Conservation (phyloP, 1,284 basidiomycete genomes). For the Apiotrichum sp. region DNA sequence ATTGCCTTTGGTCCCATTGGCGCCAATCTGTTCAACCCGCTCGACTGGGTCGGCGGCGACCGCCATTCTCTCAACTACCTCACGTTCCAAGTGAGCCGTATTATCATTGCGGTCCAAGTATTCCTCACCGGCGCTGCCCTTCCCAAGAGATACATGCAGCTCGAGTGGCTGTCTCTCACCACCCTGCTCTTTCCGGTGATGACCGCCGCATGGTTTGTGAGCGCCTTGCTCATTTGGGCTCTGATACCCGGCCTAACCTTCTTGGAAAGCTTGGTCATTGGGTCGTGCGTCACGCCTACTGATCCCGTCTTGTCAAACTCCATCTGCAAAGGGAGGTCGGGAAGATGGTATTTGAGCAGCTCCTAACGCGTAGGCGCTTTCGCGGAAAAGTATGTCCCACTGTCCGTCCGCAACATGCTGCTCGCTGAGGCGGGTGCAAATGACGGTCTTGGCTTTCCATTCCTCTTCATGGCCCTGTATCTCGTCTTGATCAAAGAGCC, state of each 20-base stretch:
- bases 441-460: constrained; percentile 90
- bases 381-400: constrained; percentile 42
- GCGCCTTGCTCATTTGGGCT: constrained; percentile 74
- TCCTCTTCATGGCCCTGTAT: constrained; percentile 85
- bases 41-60: constrained; percentile 18
- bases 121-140: constrained; percentile 93
- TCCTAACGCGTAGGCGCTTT: constrained; percentile 30
- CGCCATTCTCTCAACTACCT: constrained; percentile 31
- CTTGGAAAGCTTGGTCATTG: constrained; percentile 76
- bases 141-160: constrained; percentile 75
- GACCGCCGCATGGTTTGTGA: constrained; percentile 76
- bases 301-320: constrained; percentile 83
- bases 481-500: constrained; percentile 60
- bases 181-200: constrained; percentile 82
- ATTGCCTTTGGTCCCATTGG: constrained; percentile 62
- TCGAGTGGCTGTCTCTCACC: constrained; percentile 77
- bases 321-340: constrained; percentile 40
- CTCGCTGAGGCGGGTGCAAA: constrained; percentile 45
- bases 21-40: constrained; percentile 27
- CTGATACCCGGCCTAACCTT: constrained; percentile 81
- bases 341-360: background rate
- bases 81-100: constrained; percentile 72
- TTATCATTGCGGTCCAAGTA: constrained; percentile 92
- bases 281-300: constrained; percentile 90
- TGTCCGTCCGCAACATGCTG: constrained; percentile 42